Evolutionary conservation across 2,329 filamentous ascomycete genomes (phyloP), one percentile per base, ranked within the genome.

Genomic region (Aspergillus melleus): DNA sequence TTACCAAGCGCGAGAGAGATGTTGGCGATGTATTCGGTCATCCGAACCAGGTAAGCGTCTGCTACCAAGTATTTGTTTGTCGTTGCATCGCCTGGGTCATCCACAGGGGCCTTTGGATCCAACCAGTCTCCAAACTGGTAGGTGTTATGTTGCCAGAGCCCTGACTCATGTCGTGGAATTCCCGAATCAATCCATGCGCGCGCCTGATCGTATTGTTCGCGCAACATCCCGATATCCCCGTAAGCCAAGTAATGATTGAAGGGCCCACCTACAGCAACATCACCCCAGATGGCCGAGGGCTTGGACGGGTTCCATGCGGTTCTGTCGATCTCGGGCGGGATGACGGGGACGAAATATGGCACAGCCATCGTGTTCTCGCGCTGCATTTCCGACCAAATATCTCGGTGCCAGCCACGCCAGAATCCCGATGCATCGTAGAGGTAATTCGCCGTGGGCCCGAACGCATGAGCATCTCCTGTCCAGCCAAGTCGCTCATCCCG

Each of bases 401-500:
- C 22, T 22, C 22, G 22, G 22, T 22, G 22, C 22, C 22, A 22
- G 22, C 22, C 22, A 22, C 22, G 22, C 22, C 22, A 22, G 22
- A 22, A 22, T 22, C 22, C 22, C 3, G 3, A 22, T 22, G 22
- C 22, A 22, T 22, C 22, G 22, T 22, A 22, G 22, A 22, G 22
- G 22, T 22, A 22, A 22, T 22, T 22, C 22, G 22, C 22, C 22
- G 22, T 22, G 22, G 22, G 22, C 2, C 22, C 72, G 58, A 86
- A 86, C 0, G 77, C 77, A 26, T 80, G 79, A 6, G 77, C 72
- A 61, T 84, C 80, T n/a, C 84, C 80, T 0, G 79, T 83, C 84
- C 84, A 83, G 32, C 80, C 80, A 2, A 85, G 69, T 0, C 83
- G 75, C 69, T 86, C 83, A 56, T 86, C 82, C 0, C 82, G 76